Base-by-base conservation (phyloP, 352 stramenopile species). In the Pythium sukuiense region DNA sequence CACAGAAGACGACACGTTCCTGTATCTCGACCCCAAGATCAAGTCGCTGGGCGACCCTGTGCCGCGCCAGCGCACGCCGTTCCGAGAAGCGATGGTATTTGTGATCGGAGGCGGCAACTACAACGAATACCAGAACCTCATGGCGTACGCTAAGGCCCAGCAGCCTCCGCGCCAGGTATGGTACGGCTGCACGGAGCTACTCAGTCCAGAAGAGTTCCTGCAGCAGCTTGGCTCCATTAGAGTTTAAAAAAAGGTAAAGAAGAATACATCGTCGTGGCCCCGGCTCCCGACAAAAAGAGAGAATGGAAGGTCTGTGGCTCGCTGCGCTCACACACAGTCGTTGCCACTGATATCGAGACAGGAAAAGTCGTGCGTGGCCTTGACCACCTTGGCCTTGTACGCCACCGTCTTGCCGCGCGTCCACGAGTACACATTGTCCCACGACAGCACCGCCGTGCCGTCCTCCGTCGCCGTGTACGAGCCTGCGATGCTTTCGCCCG, bases 1-100 rank as follows among this genome's bases (percentile, higher is more conserved):
- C 69, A 95, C 85, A 2, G 87, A 95, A 68, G 87, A 95, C 71
- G 87, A 95, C 24, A 83, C 70, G 37, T 95, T 90, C 54, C 62
- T 95, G 56, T 95, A 95, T 56, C 73, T 95, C 72, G 87, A 95
- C 61, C 87, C 87, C n/a, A 95, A 94, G 80, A 93, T 95, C 61
- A 93, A 92, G 58, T 83, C 72, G 16, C 72, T 81, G 32, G 79
- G 87, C 6, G 71, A 89, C 9, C 20, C 45, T 18, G 81, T 95
- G 26, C 87, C 87, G 3, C 72, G 87, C 39, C 87, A 93, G 69
- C 80, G 85, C 48, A 83, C 85, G 53, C 83, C 87, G 35, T 95
- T 95, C 70, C 81, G 77, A 45, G 83, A 92, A 65, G 85, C 81
- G 54, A 89, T 95, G 67, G 82, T 95, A 73, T 95, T 95, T 87